Percentiles rank a stretch among this genome's conserved stretches.
Evolutionary conservation across 345 rosid genomes (phyloP).

Genomic region (Kandelia obovata): DNA sequence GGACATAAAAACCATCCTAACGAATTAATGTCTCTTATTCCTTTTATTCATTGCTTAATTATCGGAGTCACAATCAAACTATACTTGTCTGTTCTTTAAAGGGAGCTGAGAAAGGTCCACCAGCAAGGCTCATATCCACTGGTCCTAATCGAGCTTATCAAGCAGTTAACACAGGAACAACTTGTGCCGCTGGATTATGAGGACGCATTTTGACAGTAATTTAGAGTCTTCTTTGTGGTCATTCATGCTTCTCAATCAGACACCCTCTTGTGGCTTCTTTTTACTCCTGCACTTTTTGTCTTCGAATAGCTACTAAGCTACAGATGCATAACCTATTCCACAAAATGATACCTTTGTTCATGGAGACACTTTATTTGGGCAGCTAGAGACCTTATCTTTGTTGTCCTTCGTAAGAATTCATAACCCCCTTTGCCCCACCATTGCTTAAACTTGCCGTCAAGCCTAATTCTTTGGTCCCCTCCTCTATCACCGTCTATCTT

Average conservation of each 20-base stretch:
- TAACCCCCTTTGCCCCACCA: slow-evolving; percentile 12
- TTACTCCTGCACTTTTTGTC: slow-evolving; percentile 8
- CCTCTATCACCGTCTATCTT: not conserved
- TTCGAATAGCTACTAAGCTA: not conserved
- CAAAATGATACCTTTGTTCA: not conserved
- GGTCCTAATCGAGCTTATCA: slow-evolving; percentile 21
- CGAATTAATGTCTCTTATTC: slow-evolving; percentile 14
- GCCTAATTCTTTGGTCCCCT: slow-evolving; percentile 19
- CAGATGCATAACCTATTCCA: not conserved
- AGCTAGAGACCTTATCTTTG: not conserved
- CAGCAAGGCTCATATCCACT: slow-evolving; percentile 8
- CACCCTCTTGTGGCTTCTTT: not conserved
- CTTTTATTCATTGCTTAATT: slow-evolving; percentile 12
- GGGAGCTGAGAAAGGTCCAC: slow-evolving; percentile 40
- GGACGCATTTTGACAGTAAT: slow-evolving; percentile 5
- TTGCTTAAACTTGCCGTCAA: slow-evolving; percentile 9
- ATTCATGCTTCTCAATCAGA: not conserved
- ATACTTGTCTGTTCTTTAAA: slow-evolving; percentile 14
- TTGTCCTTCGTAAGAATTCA: slow-evolving; percentile 4
- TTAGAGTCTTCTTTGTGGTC: slow-evolving; percentile 12
- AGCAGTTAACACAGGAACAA: slow-evolving; percentile 27
- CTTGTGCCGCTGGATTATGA: slow-evolving; percentile 18
- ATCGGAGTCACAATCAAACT: slow-evolving; percentile 34
- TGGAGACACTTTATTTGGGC: not conserved
- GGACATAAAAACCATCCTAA: slow-evolving; percentile 8